These are phyloP conservation scores for Pezicula carpinea DNA, from an alignment of 2,329 filamentous ascomycete genomes.

Conservation along the genomic window DNA sequence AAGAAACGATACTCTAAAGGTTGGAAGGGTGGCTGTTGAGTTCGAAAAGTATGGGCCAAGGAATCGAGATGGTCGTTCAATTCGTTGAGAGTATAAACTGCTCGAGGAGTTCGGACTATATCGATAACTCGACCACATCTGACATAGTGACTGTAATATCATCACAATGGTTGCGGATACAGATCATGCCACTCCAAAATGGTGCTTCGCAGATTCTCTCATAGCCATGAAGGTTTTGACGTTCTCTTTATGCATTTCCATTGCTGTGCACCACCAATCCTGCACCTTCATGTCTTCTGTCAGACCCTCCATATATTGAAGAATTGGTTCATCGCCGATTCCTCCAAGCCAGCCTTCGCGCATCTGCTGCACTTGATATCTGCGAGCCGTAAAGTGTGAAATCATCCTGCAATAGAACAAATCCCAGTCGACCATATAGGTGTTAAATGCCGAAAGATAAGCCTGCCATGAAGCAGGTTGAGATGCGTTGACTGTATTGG, in stretches of 20 bases:
- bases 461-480: constrained; percentile 41
- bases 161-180: no score
- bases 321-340: constrained; percentile 43
- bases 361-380: constrained; percentile 27
- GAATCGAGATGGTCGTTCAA: no score
- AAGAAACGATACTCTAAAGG: no score
- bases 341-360: constrained; percentile 28
- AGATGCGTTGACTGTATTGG: constrained; percentile 44
- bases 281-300: constrained; percentile 60
- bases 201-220: background rate
- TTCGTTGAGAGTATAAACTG: no score
- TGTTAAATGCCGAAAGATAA: constrained; percentile 47
- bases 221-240: constrained; percentile 48
- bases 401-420: constrained; percentile 45
- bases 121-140: no score
- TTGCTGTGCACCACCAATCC: constrained; percentile 53
- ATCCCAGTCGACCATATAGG: constrained; percentile 45
- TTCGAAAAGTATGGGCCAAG: no score
- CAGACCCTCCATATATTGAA: constrained; percentile 53
- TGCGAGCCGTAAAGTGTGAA: constrained; percentile 48
- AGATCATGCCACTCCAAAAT: no score
- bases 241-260: constrained; percentile 52
- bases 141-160: no score
- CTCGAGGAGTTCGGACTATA: no score
- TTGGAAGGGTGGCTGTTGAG: no score